Base-by-base conservation (phyloP, 2,329 filamentous ascomycete species). In the Neoarthrinium moseri region DNA sequence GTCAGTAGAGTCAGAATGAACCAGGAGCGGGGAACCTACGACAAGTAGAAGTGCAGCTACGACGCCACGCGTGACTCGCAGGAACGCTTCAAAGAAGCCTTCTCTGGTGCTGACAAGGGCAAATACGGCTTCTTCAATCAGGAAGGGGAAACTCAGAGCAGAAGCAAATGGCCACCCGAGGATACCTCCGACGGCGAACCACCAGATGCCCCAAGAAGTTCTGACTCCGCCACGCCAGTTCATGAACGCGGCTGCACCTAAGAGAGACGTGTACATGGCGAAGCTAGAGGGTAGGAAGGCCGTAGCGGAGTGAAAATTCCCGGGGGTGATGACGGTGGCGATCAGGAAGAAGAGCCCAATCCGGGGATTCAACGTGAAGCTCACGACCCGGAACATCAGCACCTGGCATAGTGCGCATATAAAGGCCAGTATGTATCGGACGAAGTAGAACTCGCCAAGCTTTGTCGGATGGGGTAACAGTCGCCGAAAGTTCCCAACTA, bases 131-230 rank as follows among this genome's bases (percentile, higher is more conserved):
- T 96, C 91, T 63, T 96, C 91, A 0, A 86, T 57, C 22, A 96
- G 63, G 59, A 94, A 95, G 0, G 94, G 94, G 5, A 86, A 68
- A 45, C 87, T 83, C 32, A 99, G 74, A 8, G 90, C 91, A 29
- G 86, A 84, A 11, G 91, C 86, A 70, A 99, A 99, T 0, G 94
- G 94, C 94, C 94, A 99, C 1, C 94, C 94, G 8, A 99, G 71
- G 32, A 95, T 77, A 6, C 87, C 88, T 24, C 89, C 94, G 7
- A 90, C 71, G 12, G 89, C 90, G 61, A 97, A 95, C 85, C 89
- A 96, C 67, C 89, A 86, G 50, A 99, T 90, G 29, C 89, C 94
- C 60, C 83, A 78, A 0, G 88, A 84, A 0, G 89, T 95, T 64
- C 86, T 89, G 36, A 91, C 72, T 0, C 89, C 88, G 17, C 84